Base-by-base conservation (phyloP, 768 basidiomycete species). In the Amanita molliuscula region DNA sequence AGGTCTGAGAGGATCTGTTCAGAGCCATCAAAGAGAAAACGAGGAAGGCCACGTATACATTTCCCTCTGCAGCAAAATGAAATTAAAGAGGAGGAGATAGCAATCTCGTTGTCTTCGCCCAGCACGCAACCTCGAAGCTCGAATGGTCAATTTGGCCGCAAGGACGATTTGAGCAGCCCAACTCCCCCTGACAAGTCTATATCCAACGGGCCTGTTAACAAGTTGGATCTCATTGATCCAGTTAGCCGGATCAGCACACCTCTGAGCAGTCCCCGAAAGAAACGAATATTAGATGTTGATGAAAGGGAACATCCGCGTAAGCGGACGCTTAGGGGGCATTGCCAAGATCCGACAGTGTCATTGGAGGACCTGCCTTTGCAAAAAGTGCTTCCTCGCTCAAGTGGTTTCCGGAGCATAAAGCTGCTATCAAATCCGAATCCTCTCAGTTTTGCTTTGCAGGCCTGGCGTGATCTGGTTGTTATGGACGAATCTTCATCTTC, bases 371-470 rank as follows among this genome's bases (percentile, higher is more conserved):
- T 35, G 18, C 62, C 63, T 16, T 47, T 61, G 26, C 71, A 69
- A 48, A 67, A 59, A 51, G 67, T 73, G 21, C 48, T 74, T 47
- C 74, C 73, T 20, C 69, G 69, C 13, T 65, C 68, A 26, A 68
- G 69, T 1, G 65, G 65, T 11, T 72, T 74, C 56, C 65, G 66
- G 44, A 74, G 74, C 11, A 72, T 73, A 21, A 66, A 68, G 48
- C 66, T 83, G 9, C 67, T 77, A 33, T 74, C 72, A 31, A 78
- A 74, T 51, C 81, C 81, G 11, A 82, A 79, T 57, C 81, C 81
- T 10, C 65, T 78, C 34, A 75, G 71, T 56, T 82, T 75, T 61
- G 81, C 81, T 23, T 64, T 72, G 35, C 71, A 77, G 47, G 75
- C 74, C 2, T 82, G 81, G 81, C 72, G 68, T 25, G 71, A 72